Conservation (phyloP, 495 filamentous ascomycete genomes). For the Alectoria sarmentosa region DNA sequence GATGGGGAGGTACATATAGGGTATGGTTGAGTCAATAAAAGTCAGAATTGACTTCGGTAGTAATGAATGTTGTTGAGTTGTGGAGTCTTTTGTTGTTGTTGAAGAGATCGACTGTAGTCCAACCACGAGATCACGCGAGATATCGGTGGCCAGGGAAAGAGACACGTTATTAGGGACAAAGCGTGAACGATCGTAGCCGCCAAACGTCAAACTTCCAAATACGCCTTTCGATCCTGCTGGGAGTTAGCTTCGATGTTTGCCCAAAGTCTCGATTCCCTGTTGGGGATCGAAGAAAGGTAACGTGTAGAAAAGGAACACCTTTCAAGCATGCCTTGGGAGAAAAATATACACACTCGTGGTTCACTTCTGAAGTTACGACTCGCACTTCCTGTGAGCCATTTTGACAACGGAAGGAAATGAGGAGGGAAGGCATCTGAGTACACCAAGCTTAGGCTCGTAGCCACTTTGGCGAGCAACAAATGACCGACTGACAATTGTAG, state of each 20-base stretch:
- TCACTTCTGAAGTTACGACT: background rate
- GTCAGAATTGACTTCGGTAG: constrained; percentile 25
- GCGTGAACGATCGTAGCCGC: constrained; percentile 47
- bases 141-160: constrained; percentile 43
- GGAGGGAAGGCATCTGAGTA: background rate
- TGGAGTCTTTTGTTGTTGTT: constrained; percentile 26
- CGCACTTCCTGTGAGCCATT: background rate
- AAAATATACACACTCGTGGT: background rate
- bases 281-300: background rate
- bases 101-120: constrained; percentile 38
- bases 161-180: constrained; percentile 43
- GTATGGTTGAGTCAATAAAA: constrained; percentile 49
- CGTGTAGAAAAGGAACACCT: background rate
- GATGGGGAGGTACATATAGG: constrained; percentile 48
- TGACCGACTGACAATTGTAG: background rate
- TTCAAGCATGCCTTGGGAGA: background rate
- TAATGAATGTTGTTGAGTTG: background rate
- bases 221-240: constrained; percentile 38
- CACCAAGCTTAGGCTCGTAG: background rate
- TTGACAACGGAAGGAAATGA: background rate
- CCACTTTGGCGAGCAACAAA: no score
- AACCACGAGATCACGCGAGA: constrained; percentile 46
- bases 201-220: constrained; percentile 47
- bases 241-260: background rate
- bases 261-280: background rate